Percentiles rank a stretch among this genome's conserved stretches.
Evolutionary conservation across 768 basidiomycete species (phyloP).

Genomic region (Hebeloma cylindrosporum): DNA sequence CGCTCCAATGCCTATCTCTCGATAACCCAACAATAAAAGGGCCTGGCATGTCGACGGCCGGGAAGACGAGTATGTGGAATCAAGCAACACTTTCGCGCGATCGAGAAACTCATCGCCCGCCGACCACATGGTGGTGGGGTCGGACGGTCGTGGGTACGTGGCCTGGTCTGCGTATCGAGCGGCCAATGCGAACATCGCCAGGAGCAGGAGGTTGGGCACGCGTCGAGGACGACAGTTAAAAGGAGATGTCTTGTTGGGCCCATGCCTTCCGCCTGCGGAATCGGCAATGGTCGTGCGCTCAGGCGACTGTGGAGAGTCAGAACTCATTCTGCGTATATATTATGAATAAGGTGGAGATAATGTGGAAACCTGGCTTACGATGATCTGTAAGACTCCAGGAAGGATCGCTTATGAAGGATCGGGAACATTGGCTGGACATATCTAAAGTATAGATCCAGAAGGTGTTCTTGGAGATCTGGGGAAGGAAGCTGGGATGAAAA

Average conservation of each 20-base stretch:
- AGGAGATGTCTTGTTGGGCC: conserved; percentile 27
- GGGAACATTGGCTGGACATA: conserved; percentile 82
- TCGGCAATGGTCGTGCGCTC: conserved; percentile 6
- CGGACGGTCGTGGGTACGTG: conserved; percentile 37
- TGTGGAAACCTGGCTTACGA: conserved; percentile 30
- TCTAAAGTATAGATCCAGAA: conserved; percentile 77
- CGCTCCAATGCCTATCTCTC: conserved; percentile 85
- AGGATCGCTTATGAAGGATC: conserved; percentile 68
- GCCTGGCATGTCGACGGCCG: conserved; percentile 77
- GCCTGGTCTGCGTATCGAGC: conserved; percentile 57
- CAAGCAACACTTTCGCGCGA: conserved; percentile 64
- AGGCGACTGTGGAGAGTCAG: conserved; percentile 19
- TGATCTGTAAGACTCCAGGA: conserved; percentile 56
- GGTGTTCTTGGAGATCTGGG: conserved; percentile 56
- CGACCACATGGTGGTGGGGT: conserved; percentile 69
- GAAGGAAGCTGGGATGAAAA: conserved; percentile 53
- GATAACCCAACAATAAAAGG: conserved; percentile 76
- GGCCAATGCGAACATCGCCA: conserved; percentile 84
- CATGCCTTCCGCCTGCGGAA: background rate
- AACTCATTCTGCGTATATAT: conserved; percentile 9
- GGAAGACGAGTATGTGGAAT: conserved; percentile 68
- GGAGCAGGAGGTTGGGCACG: conserved; percentile 65
- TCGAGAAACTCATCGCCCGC: conserved; percentile 75
- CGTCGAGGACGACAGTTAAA: conserved; percentile 43
- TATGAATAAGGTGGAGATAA: conserved; percentile 1